These are phyloP conservation scores for Triticum dicoccoides DNA, from an alignment of 176 grass and related monocot species.

Conservation along the genomic window DNA sequence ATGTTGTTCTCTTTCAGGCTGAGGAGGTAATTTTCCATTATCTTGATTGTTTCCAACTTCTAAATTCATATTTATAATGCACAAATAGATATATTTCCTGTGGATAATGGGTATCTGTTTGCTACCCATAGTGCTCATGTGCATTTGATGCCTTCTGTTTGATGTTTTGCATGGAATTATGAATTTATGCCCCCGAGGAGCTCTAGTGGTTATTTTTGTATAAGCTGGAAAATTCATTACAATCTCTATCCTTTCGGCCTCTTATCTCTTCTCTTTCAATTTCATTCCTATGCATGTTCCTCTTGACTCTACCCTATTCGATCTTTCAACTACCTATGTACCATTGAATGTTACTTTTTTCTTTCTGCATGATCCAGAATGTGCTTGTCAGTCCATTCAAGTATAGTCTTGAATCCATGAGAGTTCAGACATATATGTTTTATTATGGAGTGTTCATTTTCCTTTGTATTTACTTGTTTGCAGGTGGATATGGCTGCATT, in stretches of 20 bases:
- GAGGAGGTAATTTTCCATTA: slow-evolving; percentile 72
- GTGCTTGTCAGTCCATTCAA: neutral
- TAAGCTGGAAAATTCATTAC: neutral
- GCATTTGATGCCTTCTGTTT: slow-evolving; percentile 10
- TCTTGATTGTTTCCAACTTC: slow-evolving; percentile 20
- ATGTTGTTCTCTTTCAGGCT: slow-evolving; percentile 75
- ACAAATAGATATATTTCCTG: neutral
- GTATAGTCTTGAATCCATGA: neutral
- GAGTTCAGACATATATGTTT: neutral
- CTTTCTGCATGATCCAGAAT: neutral
- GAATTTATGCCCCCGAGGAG: neutral
- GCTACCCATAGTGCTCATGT: neutral
- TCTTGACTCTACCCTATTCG: neutral
- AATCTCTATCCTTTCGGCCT: neutral
- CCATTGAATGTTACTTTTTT: neutral
- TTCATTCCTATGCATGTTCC: neutral
- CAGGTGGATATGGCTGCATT: slow-evolving; percentile 91
- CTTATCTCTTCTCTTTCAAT: neutral
- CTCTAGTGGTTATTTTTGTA: neutral
- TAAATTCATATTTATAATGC: neutral
- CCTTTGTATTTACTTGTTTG: slow-evolving; percentile 20
- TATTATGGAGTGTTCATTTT: neutral
- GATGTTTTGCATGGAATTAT: neutral
- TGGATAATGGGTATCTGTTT: neutral
- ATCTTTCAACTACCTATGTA: neutral